phyloP scores from a whole-genome alignment of 768 basidiomycete species.

The Tulasnella sp. region DNA sequence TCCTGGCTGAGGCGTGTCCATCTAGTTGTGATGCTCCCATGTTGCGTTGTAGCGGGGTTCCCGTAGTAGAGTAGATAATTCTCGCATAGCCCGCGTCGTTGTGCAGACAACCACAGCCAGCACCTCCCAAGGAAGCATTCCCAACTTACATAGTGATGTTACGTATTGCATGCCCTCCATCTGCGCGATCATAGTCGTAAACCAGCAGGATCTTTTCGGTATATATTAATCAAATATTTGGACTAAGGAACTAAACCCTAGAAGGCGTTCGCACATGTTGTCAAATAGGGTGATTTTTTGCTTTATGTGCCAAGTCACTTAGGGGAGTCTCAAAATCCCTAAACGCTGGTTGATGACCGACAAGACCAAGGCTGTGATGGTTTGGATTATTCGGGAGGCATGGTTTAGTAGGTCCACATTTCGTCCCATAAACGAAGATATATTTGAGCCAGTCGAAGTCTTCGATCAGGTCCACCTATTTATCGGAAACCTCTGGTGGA shows the following conservation, averaged over 20 bases:
- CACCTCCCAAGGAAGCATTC: constrained; percentile 30
- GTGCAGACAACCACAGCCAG: constrained; percentile 27
- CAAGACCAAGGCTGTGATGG: constrained; percentile 48
- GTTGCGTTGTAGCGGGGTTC: too few species aligned
- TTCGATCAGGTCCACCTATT: too few species aligned
- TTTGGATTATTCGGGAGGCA: not conserved
- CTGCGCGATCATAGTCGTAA: constrained; percentile 50
- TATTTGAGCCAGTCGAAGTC: constrained; percentile 35
- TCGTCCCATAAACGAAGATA: constrained; percentile 45
- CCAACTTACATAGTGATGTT: constrained; percentile 36
- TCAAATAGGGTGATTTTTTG: too few species aligned
- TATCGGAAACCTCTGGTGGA: too few species aligned
- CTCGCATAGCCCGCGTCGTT: too few species aligned
- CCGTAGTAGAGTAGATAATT: too few species aligned
- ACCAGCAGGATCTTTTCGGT: constrained; percentile 37
- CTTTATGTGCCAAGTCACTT: constrained; percentile 36
- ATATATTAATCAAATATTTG: constrained; percentile 22
- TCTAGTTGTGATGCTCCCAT: too few species aligned
- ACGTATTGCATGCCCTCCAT: constrained; percentile 39
- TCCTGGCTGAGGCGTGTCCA: too few species aligned
- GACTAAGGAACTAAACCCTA: constrained; percentile 24
- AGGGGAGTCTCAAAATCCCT: constrained; percentile 29
- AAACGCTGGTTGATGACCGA: constrained; percentile 22
- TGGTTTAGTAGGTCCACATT: too few species aligned
- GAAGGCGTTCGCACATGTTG: constrained; percentile 23